Base-by-base conservation (phyloP, 2,329 filamentous ascomycete genomes). In the Pestalotiopsis sp. region DNA sequence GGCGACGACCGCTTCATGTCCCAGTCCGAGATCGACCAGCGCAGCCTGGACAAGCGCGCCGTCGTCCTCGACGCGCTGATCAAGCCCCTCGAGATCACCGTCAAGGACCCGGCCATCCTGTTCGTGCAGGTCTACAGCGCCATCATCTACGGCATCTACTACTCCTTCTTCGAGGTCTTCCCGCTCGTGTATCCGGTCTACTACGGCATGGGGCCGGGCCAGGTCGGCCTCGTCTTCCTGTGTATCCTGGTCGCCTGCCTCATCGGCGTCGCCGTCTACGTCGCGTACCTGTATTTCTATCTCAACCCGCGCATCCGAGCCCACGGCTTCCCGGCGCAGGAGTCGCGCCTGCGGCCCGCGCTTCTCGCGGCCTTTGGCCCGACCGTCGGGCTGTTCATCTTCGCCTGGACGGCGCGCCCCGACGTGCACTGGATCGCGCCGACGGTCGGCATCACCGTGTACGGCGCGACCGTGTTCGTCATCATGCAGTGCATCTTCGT, bases 141-240 rank as follows among this genome's bases (percentile, higher is more conserved):
- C 66, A 84, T 91, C 72, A 85, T 88, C 72, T 92, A 90, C 77
- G 87, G 83, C 66, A 89, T 88, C 74, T 89, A 88, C 80, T 88
- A 88, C 74, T 85, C 82, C 57, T 91, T 86, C 79, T 92, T 92
- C 75, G 89, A 91, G 73, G 86, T 86, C n/a, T 91, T 92, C 77
- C 89, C 89, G 3, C 80, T 90, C 14, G 88, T 91, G 67, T 92
- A 90, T 76, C 83, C 84, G 2, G 82, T 82, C 52, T 80, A 85
- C 73, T 92, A 92, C 78, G 77, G 80, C 74, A 90, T 92, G 84
- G 85, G 82, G 69, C 78, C 87, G 2, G 88, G 88, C 39, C 76
- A 88, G 71, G 79, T 87, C 70, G 88, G 89, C 38, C 83, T 91
- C 11, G 84, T 89, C 59, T 91, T 91, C 80, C 80, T 89, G 63